Conservation (phyloP, 305 asterid species). For the Rubia tinctorum region DNA sequence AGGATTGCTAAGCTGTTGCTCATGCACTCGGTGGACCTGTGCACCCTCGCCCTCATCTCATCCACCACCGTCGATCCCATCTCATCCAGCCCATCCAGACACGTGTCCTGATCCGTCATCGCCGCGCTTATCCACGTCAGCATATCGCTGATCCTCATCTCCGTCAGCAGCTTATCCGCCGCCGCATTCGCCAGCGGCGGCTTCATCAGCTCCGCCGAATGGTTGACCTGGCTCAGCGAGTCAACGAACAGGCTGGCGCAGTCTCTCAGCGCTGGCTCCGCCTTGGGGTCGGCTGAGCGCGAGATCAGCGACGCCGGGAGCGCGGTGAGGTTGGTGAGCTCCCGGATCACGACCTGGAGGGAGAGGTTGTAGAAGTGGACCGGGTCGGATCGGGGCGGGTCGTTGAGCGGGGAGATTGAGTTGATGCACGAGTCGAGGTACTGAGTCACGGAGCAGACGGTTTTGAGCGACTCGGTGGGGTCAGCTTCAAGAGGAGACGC, state of each 20-base stretch:
- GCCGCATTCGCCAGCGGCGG: constrained; percentile 18
- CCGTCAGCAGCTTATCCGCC: constrained; percentile 45
- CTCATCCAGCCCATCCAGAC: constrained; percentile 65
- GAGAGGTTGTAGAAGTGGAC: constrained; percentile 65
- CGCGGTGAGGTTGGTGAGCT: constrained; percentile 35
- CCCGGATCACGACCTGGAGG: constrained; percentile 40
- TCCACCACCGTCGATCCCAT: constrained; percentile 53
- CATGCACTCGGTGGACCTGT: constrained; percentile 62
- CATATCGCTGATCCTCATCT: constrained; percentile 55
- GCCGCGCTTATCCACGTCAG: constrained; percentile 88
- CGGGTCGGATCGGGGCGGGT: constrained; percentile 48
- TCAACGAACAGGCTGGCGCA: constrained; percentile 61
- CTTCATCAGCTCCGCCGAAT: constrained; percentile 47
- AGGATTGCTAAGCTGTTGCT: constrained; percentile 87
- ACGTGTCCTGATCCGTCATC: constrained; percentile 80
- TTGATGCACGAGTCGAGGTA: constrained; percentile 60
- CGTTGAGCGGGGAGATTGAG: constrained; percentile 54
- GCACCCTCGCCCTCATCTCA: constrained; percentile 56
- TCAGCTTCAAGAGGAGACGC: constrained; percentile 18
- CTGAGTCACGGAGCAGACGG: constrained; percentile 72
- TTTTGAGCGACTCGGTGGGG: constrained; percentile 47
- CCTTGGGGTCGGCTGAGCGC: constrained; percentile 21
- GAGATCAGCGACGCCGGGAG: constrained; percentile 31
- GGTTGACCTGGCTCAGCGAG: constrained; percentile 56
- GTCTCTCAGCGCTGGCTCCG: constrained; percentile 56